phyloP scores from a whole-genome alignment of 345 rosid species.

The Luvunga scandens region DNA sequence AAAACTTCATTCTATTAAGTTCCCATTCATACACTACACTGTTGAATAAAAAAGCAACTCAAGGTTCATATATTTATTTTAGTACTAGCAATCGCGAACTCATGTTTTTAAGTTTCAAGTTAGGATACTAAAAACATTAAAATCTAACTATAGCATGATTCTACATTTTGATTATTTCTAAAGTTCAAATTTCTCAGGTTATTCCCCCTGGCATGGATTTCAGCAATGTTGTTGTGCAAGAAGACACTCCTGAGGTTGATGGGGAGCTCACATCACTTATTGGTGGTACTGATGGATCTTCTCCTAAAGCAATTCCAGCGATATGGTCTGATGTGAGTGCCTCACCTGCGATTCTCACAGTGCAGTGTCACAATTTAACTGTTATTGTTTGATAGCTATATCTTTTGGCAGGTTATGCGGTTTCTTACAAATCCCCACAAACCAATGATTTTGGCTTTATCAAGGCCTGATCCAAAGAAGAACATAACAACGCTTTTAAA shows the following conservation, averaged over 20 bases:
- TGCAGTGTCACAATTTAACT: neutral
- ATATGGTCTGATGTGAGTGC: constrained; percentile 90
- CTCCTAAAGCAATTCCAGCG: constrained; percentile 82
- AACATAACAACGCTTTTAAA: constrained; percentile 87
- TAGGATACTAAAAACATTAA: neutral
- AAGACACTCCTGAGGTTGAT: constrained; percentile 75
- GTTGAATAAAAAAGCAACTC: neutral
- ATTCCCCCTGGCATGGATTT: constrained; percentile 99
- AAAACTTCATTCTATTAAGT: neutral
- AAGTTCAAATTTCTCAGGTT: constrained; percentile 46
- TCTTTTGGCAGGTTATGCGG: constrained; percentile 64
- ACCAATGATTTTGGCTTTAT: constrained; percentile 92
- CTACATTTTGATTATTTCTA: neutral
- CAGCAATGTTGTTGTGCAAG: constrained; percentile 86
- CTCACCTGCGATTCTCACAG: neutral
- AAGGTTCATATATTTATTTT: constrained; percentile 1
- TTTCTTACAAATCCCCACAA: constrained; percentile 95
- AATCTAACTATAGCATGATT: neutral
- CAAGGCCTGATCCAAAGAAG: constrained; percentile 98
- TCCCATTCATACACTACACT: neutral
- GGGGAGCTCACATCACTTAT: constrained; percentile 59
- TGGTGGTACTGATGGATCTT: constrained; percentile 71
- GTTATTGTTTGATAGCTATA: constrained; percentile 1
- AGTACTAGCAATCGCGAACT: neutral
- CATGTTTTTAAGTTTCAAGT: no score